These are phyloP conservation scores for Celoporthe dispersa DNA, from an alignment of 2,329 filamentous ascomycete species.

Conservation along the genomic window DNA sequence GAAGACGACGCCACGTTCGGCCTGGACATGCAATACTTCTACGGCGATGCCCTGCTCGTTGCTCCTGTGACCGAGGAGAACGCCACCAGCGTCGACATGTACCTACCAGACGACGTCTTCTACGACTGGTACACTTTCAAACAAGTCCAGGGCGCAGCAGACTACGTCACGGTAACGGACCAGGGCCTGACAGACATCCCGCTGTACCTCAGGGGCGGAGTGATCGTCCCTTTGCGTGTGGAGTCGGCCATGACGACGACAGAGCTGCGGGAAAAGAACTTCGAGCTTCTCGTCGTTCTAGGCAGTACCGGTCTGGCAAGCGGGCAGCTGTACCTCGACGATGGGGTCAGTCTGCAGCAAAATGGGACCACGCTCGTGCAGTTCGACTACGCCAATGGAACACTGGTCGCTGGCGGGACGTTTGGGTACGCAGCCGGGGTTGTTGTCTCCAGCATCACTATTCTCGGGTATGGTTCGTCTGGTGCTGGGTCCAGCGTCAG, in stretches of 20 bases:
- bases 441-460: constrained; percentile 52
- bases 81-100: constrained; percentile 48
- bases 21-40: constrained; percentile 53
- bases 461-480: constrained; percentile 45
- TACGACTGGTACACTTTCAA: constrained; percentile 57
- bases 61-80: constrained; percentile 51
- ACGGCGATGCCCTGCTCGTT: constrained; percentile 49
- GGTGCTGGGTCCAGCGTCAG: not conserved
- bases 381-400: constrained; percentile 61
- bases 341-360: constrained; percentile 72
- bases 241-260: constrained; percentile 66
- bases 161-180: constrained; percentile 43
- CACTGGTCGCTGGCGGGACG: constrained; percentile 53
- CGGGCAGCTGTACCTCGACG: constrained; percentile 77
- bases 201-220: constrained; percentile 69
- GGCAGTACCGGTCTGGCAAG: constrained; percentile 63
- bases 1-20: constrained; percentile 45
- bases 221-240: constrained; percentile 64
- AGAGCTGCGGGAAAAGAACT: constrained; percentile 65
- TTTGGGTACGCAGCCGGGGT: constrained; percentile 57
- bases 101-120: constrained; percentile 53
- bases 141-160: constrained; percentile 46
- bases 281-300: constrained; percentile 73
- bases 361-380: constrained; percentile 57
- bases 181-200: constrained; percentile 59